These are phyloP conservation scores for Spinellus fusiger DNA, from an alignment of 192 early-diverging fungal genomes.

Conservation along the genomic window DNA sequence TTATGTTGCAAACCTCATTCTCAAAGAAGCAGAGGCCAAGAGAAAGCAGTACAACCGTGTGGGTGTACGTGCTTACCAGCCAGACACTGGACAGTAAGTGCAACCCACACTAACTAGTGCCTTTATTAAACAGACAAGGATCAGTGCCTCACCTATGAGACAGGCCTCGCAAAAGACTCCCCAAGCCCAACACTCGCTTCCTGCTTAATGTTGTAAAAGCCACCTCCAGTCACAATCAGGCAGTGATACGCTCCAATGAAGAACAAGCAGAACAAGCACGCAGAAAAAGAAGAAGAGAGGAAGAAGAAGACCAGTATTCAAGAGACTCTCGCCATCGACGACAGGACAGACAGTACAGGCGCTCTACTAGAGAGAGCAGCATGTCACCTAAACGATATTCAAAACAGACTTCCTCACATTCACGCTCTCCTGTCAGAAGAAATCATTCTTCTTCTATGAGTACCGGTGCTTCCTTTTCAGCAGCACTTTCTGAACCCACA, in stretches of 20 bases:
- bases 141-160: background rate
- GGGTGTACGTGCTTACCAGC: constrained; percentile 35
- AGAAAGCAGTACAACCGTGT: constrained; percentile 32
- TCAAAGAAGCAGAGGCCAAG: constrained; percentile 37
- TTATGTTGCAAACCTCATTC: constrained; percentile 48
- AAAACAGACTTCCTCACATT: too few relatives aligned
- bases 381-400: too few relatives aligned
- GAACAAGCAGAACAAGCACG: constrained; percentile 33
- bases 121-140: background rate
- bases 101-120: too few relatives aligned
- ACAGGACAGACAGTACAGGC: background rate
- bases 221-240: constrained; percentile 49
- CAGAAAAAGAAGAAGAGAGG: background rate
- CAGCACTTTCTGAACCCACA: background rate
- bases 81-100: constrained; percentile 19
- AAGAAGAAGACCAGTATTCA: background rate
- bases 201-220: constrained; percentile 48
- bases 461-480: background rate
- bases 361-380: background rate
- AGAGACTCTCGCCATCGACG: background rate
- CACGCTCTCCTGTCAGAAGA: constrained; percentile 16
- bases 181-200: constrained; percentile 55
- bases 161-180: constrained; percentile 34
- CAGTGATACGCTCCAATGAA: constrained; percentile 40
- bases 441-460: background rate